These are phyloP conservation scores for Spergularia bocconei DNA, from an alignment of 148 eudicot species.

Conservation along the genomic window DNA sequence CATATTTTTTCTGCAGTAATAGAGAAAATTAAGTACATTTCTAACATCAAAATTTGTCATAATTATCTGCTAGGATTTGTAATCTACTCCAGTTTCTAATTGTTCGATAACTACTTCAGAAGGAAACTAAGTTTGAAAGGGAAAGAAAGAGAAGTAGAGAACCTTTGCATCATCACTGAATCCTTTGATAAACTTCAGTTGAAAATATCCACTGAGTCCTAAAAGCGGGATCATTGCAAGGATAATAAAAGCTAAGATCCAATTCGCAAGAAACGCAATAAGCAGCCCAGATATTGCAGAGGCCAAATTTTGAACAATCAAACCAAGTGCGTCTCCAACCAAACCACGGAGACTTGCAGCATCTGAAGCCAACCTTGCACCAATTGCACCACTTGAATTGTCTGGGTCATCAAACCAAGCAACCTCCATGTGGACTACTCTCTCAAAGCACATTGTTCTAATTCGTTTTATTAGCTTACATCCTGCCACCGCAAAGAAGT, in stretches of 20 bases:
- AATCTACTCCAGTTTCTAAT: background rate
- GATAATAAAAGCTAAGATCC: slow-evolving; percentile 69
- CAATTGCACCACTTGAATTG: slow-evolving; percentile 77
- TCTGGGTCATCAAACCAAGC: slow-evolving; percentile 76
- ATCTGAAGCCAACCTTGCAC: slow-evolving; percentile 73
- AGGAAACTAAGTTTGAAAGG: background rate
- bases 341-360: slow-evolving; percentile 69
- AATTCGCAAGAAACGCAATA: slow-evolving; percentile 72
- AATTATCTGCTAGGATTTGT: background rate
- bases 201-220: slow-evolving; percentile 53
- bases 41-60: background rate
- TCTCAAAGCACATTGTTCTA: slow-evolving; percentile 64
- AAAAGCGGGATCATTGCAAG: slow-evolving; percentile 66
- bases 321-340: slow-evolving; percentile 76
- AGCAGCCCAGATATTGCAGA: slow-evolving; percentile 52
- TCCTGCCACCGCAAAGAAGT: slow-evolving; percentile 36
- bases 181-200: slow-evolving; percentile 63
- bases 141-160: slow-evolving; percentile 14
- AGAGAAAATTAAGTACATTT: background rate
- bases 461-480: slow-evolving; percentile 28
- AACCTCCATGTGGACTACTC: slow-evolving; percentile 72
- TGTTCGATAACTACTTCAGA: background rate
- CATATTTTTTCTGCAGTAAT: slow-evolving; percentile 45
- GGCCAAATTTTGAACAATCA: slow-evolving; percentile 59
- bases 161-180: slow-evolving; percentile 86